Base-by-base conservation (phyloP, 805 yeast genomes). In the Metschnikowia matae region DNA sequence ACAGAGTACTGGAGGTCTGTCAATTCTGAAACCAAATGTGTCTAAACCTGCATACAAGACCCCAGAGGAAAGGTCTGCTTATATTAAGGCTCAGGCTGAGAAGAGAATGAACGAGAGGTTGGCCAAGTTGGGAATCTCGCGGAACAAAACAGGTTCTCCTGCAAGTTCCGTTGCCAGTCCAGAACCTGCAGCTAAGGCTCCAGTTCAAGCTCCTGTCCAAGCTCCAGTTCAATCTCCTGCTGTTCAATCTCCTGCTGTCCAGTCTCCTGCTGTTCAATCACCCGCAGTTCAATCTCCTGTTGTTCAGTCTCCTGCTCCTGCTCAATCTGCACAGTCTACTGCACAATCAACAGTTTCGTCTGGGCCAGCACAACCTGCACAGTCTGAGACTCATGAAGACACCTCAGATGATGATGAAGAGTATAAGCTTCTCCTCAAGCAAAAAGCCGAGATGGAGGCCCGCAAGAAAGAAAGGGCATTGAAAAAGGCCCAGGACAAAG, bases 71-170 rank as follows among this genome's bases (percentile, higher is more conserved):
- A 75, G 95, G 53, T 80, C 94, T 4, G 85, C 88, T n/a, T 79
- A 81, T 60, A 82, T 89, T 48, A 89, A 88, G 65, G 92, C 89
- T 15, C 92, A 87, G 61, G 79, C 79, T 1, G 83, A 84, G 60
- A 71, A 72, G 66, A 80, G 87, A 67, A 89, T 90, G 97, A 84
- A 83, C 53, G 96, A 87, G 60, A 77, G 89, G 59, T 74, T 89
- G 60, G 96, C 95, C 2, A 86, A 84, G 54, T 75, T 89, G 50
- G 96, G 96, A 2, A 79, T 89, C 52, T 69, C 75, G 20, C 72
- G 82, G 62, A 68, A 70, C 50, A 63, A 62, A 53, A 32, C 21
- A 54, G 58, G 13, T 2, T 14, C 34, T 23, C 11, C 18, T 3
- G 34, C 18, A 26, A 15, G 34, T 8, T 20, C 14, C 32, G 49